Percentiles rank a stretch among this genome's conserved stretches.
Conservation (phyloP, 116 monocot genomes). For the Iris pallida region DNA sequence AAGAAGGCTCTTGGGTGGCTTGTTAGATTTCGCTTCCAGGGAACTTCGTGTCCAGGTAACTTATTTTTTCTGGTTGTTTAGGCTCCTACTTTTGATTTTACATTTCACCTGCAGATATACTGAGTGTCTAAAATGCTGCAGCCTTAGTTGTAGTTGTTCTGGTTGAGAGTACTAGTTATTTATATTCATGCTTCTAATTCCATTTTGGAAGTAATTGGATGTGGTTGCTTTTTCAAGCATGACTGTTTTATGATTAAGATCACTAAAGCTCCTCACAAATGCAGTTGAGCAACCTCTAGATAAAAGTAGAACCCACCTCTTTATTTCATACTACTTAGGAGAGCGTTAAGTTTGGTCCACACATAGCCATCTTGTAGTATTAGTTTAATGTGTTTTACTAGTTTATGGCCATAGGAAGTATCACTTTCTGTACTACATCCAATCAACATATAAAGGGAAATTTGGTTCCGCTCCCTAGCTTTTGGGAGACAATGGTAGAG, state of each 20-base stretch:
- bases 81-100: slow-evolving; percentile 5
- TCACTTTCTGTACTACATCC: no score
- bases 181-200: neutral
- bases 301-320: no score
- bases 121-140: neutral
- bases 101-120: neutral
- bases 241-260: neutral
- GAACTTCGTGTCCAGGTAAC: slow-evolving; percentile 89
- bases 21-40: slow-evolving; percentile 92
- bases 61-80: slow-evolving; percentile 7
- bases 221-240: neutral
- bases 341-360: no score
- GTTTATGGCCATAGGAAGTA: no score
- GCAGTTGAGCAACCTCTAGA: no score
- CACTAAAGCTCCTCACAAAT: neutral
- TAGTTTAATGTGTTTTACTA: no score
- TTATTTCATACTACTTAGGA: no score
- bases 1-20: slow-evolving; percentile 78
- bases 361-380: no score
- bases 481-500: no score
- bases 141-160: neutral
- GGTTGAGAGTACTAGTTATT: neutral
- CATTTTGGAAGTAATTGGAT: neutral
- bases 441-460: no score
- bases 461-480: no score